Percentiles rank a stretch among this genome's conserved stretches.
These are phyloP conservation scores for Metroxylon sagu DNA, from an alignment of 176 grass and related monocot genomes.

Conservation along the genomic window DNA sequence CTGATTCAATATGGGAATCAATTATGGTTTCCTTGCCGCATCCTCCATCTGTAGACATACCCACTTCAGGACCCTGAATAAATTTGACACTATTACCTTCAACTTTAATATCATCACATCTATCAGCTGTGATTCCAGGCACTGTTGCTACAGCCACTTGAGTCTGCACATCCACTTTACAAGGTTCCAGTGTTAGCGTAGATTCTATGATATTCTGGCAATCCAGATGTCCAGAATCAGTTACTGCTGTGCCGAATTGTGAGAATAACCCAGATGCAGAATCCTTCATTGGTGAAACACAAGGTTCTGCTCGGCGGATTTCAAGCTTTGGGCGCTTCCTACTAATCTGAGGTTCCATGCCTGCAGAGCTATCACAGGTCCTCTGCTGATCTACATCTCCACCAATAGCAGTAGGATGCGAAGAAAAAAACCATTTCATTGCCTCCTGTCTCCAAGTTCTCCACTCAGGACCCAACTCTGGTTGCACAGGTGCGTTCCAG, in stretches of 20 bases:
- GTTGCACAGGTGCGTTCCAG: conserved; percentile 56
- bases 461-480: conserved; percentile 72
- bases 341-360: conserved; percentile 44
- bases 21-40: conserved; percentile 23
- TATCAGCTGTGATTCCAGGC: neutral
- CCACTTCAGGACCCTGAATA: conserved; percentile 11
- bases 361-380: conserved; percentile 24
- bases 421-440: conserved; percentile 68
- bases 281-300: conserved; percentile 23
- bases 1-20: conserved; percentile 29
- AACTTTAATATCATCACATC: neutral
- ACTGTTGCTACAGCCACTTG: neutral
- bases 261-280: conserved; percentile 13
- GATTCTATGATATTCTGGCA: conserved; percentile 3
- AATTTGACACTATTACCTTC: neutral
- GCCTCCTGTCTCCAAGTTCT: conserved; percentile 91
- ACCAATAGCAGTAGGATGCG: conserved; percentile 37
- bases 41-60: conserved; percentile 21
- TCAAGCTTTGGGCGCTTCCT: conserved; percentile 81
- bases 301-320: conserved; percentile 38
- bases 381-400: conserved; percentile 32
- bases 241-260: conserved; percentile 1
- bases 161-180: conserved; percentile 12
- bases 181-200: conserved; percentile 21
- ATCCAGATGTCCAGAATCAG: conserved; percentile 10